Percentiles rank a stretch among this genome's conserved stretches.
phyloP scores from a whole-genome alignment of 2,329 filamentous ascomycete genomes.

The Paecilomyces sp. region DNA sequence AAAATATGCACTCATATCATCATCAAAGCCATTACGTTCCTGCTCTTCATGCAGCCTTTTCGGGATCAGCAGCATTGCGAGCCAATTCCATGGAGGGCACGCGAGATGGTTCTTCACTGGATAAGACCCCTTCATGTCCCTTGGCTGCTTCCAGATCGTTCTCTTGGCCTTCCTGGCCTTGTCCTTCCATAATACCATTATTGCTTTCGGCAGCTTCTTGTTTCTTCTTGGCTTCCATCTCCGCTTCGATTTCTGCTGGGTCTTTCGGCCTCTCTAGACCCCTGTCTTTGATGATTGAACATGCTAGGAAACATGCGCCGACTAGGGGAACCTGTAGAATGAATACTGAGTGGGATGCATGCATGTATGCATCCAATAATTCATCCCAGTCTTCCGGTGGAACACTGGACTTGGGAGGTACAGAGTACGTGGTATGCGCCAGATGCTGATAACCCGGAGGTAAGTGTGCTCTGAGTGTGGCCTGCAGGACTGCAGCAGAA shows the following conservation, averaged over 20 bases:
- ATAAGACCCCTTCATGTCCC: neutral
- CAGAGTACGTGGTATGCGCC: slow-evolving; percentile 33
- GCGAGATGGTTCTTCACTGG: neutral
- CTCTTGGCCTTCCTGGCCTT: neutral
- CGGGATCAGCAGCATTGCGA: neutral
- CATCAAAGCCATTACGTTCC: neutral
- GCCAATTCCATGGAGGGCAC: neutral
- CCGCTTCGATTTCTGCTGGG: slow-evolving; percentile 16
- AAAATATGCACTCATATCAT: neutral
- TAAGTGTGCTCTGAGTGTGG: slow-evolving; percentile 30
- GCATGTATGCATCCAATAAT: slow-evolving; percentile 46
- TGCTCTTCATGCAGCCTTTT: neutral
- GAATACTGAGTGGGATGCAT: slow-evolving; percentile 50
- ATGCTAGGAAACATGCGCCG: slow-evolving; percentile 44
- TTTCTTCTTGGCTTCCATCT: slow-evolving; percentile 21
- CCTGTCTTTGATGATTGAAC: slow-evolving; percentile 45
- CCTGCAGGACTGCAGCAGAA: slow-evolving; percentile 46
- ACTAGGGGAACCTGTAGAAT: slow-evolving; percentile 50
- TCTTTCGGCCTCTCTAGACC: slow-evolving; percentile 37
- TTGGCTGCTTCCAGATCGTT: neutral
- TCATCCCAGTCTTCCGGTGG: slow-evolving; percentile 27
- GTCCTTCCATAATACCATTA: neutral
- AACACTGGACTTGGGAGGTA: slow-evolving; percentile 20
- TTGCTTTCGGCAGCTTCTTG: slow-evolving; percentile 13
- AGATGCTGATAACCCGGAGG: slow-evolving; percentile 30